These are phyloP conservation scores for Penicillium hordei DNA, from an alignment of 2,329 filamentous ascomycete species.

Conservation along the genomic window DNA sequence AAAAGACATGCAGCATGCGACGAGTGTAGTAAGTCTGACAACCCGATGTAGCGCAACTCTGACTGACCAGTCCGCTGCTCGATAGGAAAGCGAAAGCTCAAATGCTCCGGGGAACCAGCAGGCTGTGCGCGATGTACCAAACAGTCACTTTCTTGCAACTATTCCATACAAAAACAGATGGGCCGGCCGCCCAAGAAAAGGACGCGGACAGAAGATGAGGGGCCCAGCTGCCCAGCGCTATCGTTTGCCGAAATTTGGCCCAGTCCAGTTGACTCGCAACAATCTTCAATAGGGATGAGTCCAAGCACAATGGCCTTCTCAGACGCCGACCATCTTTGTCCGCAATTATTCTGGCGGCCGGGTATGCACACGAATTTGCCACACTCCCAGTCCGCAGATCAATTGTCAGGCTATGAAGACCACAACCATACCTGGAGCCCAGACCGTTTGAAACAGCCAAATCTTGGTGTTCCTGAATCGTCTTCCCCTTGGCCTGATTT, in stretches of 20 bases:
- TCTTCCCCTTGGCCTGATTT: constrained; percentile 45
- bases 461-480: constrained; percentile 29
- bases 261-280: constrained; percentile 23
- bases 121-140: constrained; percentile 47
- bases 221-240: constrained; percentile 15
- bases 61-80: constrained; percentile 16
- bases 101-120: constrained; percentile 48
- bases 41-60: not conserved
- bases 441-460: constrained; percentile 24
- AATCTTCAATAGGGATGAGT: constrained; percentile 16
- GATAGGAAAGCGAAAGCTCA: constrained; percentile 49
- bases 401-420: constrained; percentile 25
- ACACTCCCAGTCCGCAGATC: constrained; percentile 18
- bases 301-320: constrained; percentile 16
- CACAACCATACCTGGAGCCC: constrained; percentile 28
- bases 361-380: constrained; percentile 1
- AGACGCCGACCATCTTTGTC: constrained; percentile 32
- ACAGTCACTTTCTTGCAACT: constrained; percentile 45
- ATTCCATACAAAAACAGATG: constrained; percentile 51
- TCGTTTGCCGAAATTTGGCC: constrained; percentile 24
- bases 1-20: constrained; percentile 51
- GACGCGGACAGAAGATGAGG: constrained; percentile 32
- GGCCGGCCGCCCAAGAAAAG: constrained; percentile 48
- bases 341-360: constrained; percentile 23
- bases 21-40: constrained; percentile 46